Conservation (phyloP, 352 stramenopile genomes). For the Globisporangium uncinulatum region DNA sequence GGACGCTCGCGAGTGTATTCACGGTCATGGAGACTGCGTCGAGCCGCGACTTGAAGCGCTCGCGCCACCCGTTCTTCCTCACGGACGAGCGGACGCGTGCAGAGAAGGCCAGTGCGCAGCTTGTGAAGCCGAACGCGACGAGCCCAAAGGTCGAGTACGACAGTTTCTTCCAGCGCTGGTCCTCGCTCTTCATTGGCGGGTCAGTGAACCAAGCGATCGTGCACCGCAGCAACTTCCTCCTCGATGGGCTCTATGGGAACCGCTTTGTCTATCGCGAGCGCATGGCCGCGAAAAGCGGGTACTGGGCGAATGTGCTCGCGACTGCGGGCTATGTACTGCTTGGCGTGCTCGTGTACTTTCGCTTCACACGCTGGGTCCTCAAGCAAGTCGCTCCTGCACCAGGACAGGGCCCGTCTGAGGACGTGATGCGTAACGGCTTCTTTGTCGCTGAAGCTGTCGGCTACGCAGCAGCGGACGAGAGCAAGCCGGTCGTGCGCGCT, state of each 20-base stretch:
- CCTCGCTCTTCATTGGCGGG: too few relatives aligned
- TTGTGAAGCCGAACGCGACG: constrained; percentile 17
- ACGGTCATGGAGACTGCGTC: constrained; percentile 18
- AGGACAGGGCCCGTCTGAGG: constrained; percentile 74
- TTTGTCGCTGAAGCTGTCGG: constrained; percentile 48
- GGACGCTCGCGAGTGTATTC: constrained; percentile 35
- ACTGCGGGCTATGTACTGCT: constrained; percentile 40
- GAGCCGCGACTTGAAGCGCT: constrained; percentile 9
- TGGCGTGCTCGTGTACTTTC: constrained; percentile 47
- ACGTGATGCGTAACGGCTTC: constrained; percentile 75
- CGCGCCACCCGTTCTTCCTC: constrained; percentile 35
- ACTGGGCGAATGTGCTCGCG: too few relatives aligned
- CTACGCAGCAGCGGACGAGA: constrained; percentile 26
- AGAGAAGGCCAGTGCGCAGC: constrained; percentile 15
- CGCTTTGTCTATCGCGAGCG: too few relatives aligned
- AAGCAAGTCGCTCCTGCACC: constrained; percentile 54
- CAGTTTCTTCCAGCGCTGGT: too few relatives aligned
- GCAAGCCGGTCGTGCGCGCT: constrained; percentile 34
- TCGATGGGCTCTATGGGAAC: too few relatives aligned
- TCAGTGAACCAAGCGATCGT: too few relatives aligned
- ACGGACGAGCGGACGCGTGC: constrained; percentile 20
- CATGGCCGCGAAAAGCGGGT: too few relatives aligned
- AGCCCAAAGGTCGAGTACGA: constrained; percentile 21
- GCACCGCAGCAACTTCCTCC: too few relatives aligned
- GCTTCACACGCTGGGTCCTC: constrained; percentile 46